A percentile compares a stretch with the other conserved stretches of the same genome.
Evolutionary conservation across 2,329 filamentous ascomycete species (phyloP).

Genomic region (Paecilomyces fulvus): DNA sequence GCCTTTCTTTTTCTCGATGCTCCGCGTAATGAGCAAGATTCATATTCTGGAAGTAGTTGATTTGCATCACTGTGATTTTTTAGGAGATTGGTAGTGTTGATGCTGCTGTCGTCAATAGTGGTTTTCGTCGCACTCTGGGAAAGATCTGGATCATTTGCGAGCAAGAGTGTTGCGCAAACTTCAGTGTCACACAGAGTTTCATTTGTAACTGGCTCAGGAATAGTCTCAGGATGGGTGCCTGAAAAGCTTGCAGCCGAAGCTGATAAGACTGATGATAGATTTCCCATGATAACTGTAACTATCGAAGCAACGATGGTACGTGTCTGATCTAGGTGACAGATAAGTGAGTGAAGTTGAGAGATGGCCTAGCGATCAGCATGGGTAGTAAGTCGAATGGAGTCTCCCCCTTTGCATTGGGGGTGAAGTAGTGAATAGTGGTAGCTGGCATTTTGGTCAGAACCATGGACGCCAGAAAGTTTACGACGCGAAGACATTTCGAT

Average conservation of each 20-base stretch:
- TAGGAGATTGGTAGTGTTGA: not conserved
- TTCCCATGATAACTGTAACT: not conserved
- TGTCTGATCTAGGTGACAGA: not conserved
- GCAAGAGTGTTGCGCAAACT: too few species aligned
- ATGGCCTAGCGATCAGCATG: not conserved
- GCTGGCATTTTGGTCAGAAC: not conserved
- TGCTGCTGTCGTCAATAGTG: not conserved
- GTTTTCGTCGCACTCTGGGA: too few species aligned
- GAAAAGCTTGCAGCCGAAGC: not conserved
- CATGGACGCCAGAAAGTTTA: too few species aligned
- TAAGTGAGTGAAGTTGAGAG: not conserved
- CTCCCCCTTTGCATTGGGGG: not conserved
- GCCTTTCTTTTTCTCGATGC: not conserved
- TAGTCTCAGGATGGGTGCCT: not conserved
- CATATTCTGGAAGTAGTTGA: not conserved
- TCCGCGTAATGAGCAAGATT: not conserved
- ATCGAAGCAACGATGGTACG: not conserved
- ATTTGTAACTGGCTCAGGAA: not conserved
- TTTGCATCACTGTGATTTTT: not conserved
- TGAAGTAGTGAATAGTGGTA: not conserved
- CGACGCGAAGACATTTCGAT: too few species aligned
- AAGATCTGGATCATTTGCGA: too few species aligned
- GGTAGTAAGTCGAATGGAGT: not conserved
- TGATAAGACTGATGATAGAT: not conserved
- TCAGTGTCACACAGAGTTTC: not conserved